Percentiles rank a stretch among this genome's conserved stretches.
phyloP scores from a whole-genome alignment of 331 rosid genomes.

The Pyrus hybrid region DNA sequence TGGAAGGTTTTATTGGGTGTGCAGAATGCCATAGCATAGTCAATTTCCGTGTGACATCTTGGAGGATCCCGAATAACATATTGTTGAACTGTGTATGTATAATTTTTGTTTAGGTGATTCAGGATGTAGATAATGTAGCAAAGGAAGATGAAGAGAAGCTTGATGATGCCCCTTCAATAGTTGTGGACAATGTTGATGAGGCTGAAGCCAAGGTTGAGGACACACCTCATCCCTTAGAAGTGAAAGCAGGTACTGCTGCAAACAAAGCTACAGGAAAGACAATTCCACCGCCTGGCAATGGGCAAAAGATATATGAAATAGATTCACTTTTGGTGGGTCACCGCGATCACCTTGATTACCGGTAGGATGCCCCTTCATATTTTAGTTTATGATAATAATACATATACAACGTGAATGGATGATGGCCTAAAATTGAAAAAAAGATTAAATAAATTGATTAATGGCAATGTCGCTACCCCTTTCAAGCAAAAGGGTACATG shows the following conservation, averaged over 20 bases:
- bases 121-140: slow-evolving; percentile 24
- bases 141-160: slow-evolving; percentile 34
- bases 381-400: not conserved
- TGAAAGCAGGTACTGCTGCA: slow-evolving; percentile 5
- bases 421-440: slow-evolving; percentile 6
- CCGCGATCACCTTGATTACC: slow-evolving; percentile 68
- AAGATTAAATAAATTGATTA: not conserved
- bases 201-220: slow-evolving; percentile 30
- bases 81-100: not conserved
- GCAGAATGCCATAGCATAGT: not conserved
- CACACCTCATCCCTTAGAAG: slow-evolving; percentile 27
- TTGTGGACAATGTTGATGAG: slow-evolving; percentile 16
- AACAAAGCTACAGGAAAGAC: slow-evolving; percentile 25
- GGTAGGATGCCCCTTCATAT: slow-evolving; percentile 23
- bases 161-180: slow-evolving; percentile 22
- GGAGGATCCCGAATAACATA: not conserved
- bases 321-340: slow-evolving; percentile 46
- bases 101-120: slow-evolving; percentile 24
- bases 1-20: not conserved
- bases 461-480: not conserved
- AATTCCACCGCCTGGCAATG: slow-evolving; percentile 73
- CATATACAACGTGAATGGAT: slow-evolving; percentile 7
- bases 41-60: not conserved
- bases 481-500: not conserved
- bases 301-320: slow-evolving; percentile 67